phyloP scores from a whole-genome alignment of 129 eudicot species.

The Erigeron canadensis region DNA sequence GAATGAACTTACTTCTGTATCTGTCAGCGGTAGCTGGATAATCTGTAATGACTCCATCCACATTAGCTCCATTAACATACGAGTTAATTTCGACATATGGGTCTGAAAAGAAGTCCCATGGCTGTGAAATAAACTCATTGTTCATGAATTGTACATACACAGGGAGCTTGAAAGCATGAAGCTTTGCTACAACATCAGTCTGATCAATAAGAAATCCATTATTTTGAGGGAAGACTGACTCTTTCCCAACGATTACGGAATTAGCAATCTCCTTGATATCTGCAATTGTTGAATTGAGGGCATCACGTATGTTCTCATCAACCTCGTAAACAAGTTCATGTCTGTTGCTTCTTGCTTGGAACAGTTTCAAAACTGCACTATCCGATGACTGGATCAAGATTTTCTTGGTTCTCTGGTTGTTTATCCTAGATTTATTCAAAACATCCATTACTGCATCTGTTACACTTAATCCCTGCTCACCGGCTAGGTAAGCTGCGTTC shows the following conservation, averaged over 20 bases:
- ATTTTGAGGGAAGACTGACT: slow-evolving; percentile 53
- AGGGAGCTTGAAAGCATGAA: slow-evolving; percentile 55
- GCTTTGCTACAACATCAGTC: slow-evolving; percentile 56
- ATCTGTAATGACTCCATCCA: slow-evolving; percentile 71
- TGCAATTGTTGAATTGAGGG: slow-evolving; percentile 51
- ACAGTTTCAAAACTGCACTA: slow-evolving; percentile 57
- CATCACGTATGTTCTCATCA: slow-evolving; percentile 60
- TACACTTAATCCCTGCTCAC: slow-evolving; percentile 54
- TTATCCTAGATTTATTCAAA: slow-evolving; percentile 46
- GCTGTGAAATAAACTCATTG: slow-evolving; percentile 74
- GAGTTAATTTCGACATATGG: slow-evolving; percentile 67
- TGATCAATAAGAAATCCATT: slow-evolving; percentile 41
- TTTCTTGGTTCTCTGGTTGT: slow-evolving; percentile 47
- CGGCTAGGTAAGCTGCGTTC: slow-evolving; percentile 81
- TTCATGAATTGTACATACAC: slow-evolving; percentile 60
- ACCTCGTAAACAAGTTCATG: slow-evolving; percentile 75
- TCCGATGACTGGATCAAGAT: slow-evolving; percentile 68
- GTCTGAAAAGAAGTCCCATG: slow-evolving; percentile 90
- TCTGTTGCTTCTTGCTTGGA: slow-evolving; percentile 51
- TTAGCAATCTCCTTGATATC: slow-evolving; percentile 66
- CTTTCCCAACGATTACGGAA: slow-evolving; percentile 61
- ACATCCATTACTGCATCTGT: slow-evolving; percentile 62
- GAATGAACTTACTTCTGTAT: slow-evolving; percentile 63
- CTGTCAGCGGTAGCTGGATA: slow-evolving; percentile 69
- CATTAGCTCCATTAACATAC: slow-evolving; percentile 30